phyloP scores from a whole-genome alignment of 345 rosid species.

The Pugionium cornutum region DNA sequence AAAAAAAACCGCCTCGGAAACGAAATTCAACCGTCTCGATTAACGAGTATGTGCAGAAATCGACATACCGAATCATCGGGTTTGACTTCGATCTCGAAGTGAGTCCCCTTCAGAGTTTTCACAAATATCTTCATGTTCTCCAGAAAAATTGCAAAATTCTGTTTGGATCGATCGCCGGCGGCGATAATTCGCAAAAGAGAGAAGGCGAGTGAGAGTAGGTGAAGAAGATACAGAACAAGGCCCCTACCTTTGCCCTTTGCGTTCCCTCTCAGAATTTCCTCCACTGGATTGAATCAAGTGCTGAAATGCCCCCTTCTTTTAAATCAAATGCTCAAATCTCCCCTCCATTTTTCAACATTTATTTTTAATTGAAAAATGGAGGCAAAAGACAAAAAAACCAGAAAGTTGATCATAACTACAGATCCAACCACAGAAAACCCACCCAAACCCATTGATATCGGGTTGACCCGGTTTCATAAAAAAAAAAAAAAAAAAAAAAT shows the following conservation, averaged over 20 bases:
- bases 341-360: no score
- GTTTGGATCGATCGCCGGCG: slow-evolving; percentile 25
- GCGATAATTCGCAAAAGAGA: not conserved
- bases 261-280: slow-evolving; percentile 18
- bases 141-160: not conserved
- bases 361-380: no score
- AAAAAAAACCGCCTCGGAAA: not conserved
- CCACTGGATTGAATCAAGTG: slow-evolving; percentile 31
- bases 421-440: no score
- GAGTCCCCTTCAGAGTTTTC: slow-evolving; percentile 53
- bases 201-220: slow-evolving; percentile 20
- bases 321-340: no score
- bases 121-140: slow-evolving; percentile 50
- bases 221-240: slow-evolving; percentile 18
- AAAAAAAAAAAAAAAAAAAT: no score
- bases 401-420: no score
- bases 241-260: slow-evolving; percentile 20
- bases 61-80: slow-evolving; percentile 50
- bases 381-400: no score
- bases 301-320: no score
- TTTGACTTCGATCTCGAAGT: slow-evolving; percentile 55
- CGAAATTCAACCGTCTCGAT: not conserved
- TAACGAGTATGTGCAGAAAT: not conserved
- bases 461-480: no score
- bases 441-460: no score